Base-by-base conservation (phyloP, 805 yeast species). In the Torulaspora maleeae region DNA sequence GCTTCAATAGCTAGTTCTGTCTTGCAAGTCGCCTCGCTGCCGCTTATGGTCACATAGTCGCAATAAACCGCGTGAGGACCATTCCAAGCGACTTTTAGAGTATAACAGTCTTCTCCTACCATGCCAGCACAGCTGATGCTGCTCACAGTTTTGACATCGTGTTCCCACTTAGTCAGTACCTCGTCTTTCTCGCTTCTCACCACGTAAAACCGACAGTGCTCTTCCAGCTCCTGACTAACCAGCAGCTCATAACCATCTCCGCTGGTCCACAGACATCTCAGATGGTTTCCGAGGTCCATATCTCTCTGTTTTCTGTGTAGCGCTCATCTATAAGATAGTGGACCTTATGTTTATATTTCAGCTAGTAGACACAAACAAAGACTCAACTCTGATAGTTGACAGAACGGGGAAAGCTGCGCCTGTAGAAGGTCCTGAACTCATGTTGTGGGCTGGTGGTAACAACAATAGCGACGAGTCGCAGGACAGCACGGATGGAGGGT, bases 401-500 rank as follows among this genome's bases (percentile, higher is more conserved):
- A 16, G 24, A 4, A 7, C 24, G 25, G 16, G 5, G 9, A 10
- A 24, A 19, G 13, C 20, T 15, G 24, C 22, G 25, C n/a, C 10
- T 19, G 5, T 6, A 39, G 30, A 24, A 3, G n/a, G n/a, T 16
- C 13, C 25, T 4, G 17, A 32, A 15, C 20, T n/a, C 38, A 44
- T 44, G 48, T 22, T 44, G 35, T 39, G 41, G 44, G 36, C 48
- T 11, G 22, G 27, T 19, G 36, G 39, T 17, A 35, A 35, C 19
- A 39, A 35, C 12, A 28, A 20, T 22, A 33, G 37, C 4, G 50
- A 47, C 5, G 45, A 43, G 24, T 37, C 48, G 24, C 49, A 42
- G 20, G 49, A 49, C 10, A 44, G 45, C 24, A 49, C 50, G 17
- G 38, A 40, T 19, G 44, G 49, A 6, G 49, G 49, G 7, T 45